These are phyloP conservation scores for Hylodesmum podocarpum DNA, from an alignment of 306 rosid genomes.

Conservation along the genomic window DNA sequence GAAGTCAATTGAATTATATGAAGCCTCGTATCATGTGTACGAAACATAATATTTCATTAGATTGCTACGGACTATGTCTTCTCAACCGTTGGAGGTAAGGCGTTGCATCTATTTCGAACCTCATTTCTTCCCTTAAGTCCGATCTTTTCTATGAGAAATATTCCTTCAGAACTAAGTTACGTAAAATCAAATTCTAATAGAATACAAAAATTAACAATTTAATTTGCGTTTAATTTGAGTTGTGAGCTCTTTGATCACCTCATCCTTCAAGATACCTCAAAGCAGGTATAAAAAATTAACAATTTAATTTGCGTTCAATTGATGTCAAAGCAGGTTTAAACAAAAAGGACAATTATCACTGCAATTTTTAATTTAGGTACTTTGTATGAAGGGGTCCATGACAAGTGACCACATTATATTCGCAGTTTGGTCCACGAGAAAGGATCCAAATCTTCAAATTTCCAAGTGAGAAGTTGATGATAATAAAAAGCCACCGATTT, in stretches of 20 bases:
- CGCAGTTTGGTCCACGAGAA: not conserved
- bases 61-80: not conserved
- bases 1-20: slow-evolving; percentile 26
- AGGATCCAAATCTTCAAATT: not conserved
- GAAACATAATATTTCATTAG: not conserved
- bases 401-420: not conserved
- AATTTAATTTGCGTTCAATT: not conserved
- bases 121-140: not conserved
- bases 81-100: not conserved
- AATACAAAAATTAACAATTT: too few relatives aligned
- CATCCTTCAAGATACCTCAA: not conserved
- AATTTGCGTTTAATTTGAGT: too few relatives aligned
- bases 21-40: not conserved
- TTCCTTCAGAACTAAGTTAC: not conserved
- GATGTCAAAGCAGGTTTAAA: not conserved
- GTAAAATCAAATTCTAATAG: not conserved
- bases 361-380: not conserved
- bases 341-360: not conserved
- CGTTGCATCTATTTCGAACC: not conserved
- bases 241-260: not conserved
- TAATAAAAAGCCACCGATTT: not conserved
- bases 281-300: not conserved
- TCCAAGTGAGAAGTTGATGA: not conserved
- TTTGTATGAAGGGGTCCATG: not conserved
- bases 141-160: too few relatives aligned